Evolutionary conservation across 176 grass and related monocot genomes (phyloP), one percentile per base, ranked within the genome.

Genomic region (Oryza australiensis): DNA sequence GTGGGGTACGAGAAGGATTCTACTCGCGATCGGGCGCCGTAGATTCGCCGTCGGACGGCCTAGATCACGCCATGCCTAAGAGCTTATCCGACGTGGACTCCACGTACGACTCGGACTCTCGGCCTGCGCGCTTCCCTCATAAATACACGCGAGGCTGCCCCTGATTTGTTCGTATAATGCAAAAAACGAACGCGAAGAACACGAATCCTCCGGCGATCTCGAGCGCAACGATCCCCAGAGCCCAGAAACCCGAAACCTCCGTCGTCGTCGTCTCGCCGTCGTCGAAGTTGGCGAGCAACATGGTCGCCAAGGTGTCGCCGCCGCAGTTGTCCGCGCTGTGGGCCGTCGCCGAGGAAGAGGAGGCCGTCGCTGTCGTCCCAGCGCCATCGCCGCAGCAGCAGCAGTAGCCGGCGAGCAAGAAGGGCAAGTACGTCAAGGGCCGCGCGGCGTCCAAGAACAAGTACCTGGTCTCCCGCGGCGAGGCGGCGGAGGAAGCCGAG

Each of bases 141-240:
- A 86, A 81, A 87, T 81, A 32, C 40, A 11, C 55, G 55, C 26
- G 37, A 40, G 18, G 35, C 16, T 7, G 15, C 46, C 12, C 46
- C 46, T 4, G 6, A 49, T 49, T 29, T 29, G n/a, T 29, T 35
- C 46, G 46, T 79, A 28, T 68, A 4, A 74, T 64, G 45, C 73
- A 64, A 42, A 70, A 41, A 10, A 64, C 79, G 40, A 87, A 87
- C 51, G 0, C 51, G 22, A 76, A 48, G 16, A 12, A 20, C 1
- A 71, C 64, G 9, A 65, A 12, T 22, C 62, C 62, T 62, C 75
- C 28, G 20, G 13, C 83, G 28, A 87, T 69, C 64, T 76, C 78
- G 0, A 82, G 38, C 64, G 71, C 72, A 4, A 37, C 48, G 37
- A 35, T 29, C 11, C 55, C 38, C 75, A 24, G 16, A 41, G 18